Evolutionary conservation across 306 rosid genomes (phyloP).

Genomic region (Vigna radiata): DNA sequence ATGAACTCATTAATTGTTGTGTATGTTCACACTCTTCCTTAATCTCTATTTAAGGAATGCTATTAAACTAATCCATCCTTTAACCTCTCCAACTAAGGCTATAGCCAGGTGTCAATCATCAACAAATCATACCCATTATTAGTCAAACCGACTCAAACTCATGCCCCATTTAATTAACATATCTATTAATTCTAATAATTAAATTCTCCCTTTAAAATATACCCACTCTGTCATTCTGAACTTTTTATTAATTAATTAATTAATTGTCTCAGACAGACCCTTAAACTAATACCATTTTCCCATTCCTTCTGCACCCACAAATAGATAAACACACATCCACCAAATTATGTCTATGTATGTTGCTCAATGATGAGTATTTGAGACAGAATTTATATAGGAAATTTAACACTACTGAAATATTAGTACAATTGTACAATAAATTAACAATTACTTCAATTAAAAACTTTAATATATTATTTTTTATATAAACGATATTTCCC

Average conservation of each 20-base stretch:
- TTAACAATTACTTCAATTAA: too few species aligned
- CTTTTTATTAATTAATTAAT: conserved; percentile 12
- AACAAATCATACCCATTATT: conserved; percentile 40
- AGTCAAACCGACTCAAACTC: conserved; percentile 30
- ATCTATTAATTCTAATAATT: conserved; percentile 7
- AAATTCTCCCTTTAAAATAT: neutral
- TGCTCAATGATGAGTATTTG: too few species aligned
- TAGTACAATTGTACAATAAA: too few species aligned
- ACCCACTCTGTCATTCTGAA: neutral
- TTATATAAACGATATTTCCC: too few species aligned
- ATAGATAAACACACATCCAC: neutral
- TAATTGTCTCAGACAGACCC: neutral
- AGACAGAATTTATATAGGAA: too few species aligned
- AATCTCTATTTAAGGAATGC: conserved; percentile 19
- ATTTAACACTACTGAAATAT: too few species aligned
- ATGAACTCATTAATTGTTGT: conserved; percentile 6
- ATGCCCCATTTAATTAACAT: conserved; percentile 22
- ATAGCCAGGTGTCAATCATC: conserved; percentile 55
- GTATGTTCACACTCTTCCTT: neutral
- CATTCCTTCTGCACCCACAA: neutral
- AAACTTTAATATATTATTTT: too few species aligned
- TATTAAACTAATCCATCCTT: conserved; percentile 19
- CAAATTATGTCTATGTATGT: neutral
- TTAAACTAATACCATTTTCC: neutral
- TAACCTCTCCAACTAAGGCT: conserved; percentile 44